Evolutionary conservation across 257 asterid genomes (phyloP), one percentile per base, ranked within the genome.

Genomic region (Dorcoceras hygrometricum): DNA sequence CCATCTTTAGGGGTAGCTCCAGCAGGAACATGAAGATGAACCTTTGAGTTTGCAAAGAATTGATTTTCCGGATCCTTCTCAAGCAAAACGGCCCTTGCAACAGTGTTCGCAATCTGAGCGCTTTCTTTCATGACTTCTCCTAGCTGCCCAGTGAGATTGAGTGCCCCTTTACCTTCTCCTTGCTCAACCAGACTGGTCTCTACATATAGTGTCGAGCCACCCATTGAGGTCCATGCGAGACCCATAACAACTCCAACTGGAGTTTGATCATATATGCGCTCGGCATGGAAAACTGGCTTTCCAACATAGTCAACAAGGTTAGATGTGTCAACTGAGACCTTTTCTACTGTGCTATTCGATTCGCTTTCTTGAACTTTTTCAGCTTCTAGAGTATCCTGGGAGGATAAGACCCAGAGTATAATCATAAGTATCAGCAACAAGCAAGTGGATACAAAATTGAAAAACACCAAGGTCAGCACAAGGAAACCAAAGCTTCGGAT

Each of bases 41-140:
- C 77, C 90, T 94, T 91, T 46, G 90, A 65, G 64, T 82, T 85
- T 31, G 85, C 78, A 62, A 94, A 94, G 82, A 82, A 94, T 0
- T 71, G 77, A 63, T 81, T 94, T 29, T 73, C 80, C 3, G 96
- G 86, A 23, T 90, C 96, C 80, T 84, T 90, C 71, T 85, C 96
- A n/a, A 68, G 86, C 79, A 90, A 69, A 68, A 94, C 80, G 57
- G 86, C 83, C 63, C 99, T 78, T 23, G 99, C 85, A 56, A 88
- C 93, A 0, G 97, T 94, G 80, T 85, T 77, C 63, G 99, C 99
- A 56, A 94, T 94, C 75, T 94, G 98, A 27, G 97, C 86, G 64
- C 99, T 94, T 80, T 94, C 99, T 80, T 94, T 94, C 99, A 94
- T 94, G 39, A 94, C 95, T 43, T 94, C 98, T 67, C 99, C 99